Base-by-base conservation (phyloP, 805 yeast genomes). In the Candida tammaniensis region DNA sequence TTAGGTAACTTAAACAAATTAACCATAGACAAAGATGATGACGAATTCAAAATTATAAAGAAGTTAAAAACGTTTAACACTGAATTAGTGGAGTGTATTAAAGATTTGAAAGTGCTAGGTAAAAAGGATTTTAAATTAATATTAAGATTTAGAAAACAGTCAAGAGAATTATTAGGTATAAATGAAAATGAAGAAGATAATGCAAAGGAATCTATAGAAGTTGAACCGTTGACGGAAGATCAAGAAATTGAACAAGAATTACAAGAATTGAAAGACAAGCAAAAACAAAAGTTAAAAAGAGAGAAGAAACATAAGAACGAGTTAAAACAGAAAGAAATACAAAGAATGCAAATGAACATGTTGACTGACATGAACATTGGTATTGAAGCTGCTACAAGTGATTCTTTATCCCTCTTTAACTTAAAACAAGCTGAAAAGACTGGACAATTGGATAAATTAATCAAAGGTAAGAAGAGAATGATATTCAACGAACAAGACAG, bases 311-410 rank as follows among this genome's bases (percentile, higher is more conserved):
- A 72, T 48, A 75, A 76, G 35, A 88, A 93, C 56, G 96, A 89
- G 61, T 46, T 60, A 43, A 87, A 86, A 52, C 96, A 87, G 57
- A 86, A 84, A 59, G 97, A 91, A 55, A 76, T 91, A 30, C 70
- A 74, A 31, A 78, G 98, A 66, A 82, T 87, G 85, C 97, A 93
- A 64, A 82, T 93, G 91, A 86, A 86, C 59, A 89, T 93, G 96
- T 68, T 85, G 39, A 86, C 96, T 5, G 96, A 95, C 52, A 77
- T 74, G 66, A 95, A 88, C 52, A 80, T 93, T 43, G 97, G 98
- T 74, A 70, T 86, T 35, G 98, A 93, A 55, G 96, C 96, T 12
- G 91, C 86, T 12, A 74, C 75, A 34, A 69, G 78, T 40, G 96
- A 93, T 23, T 71, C 82, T 36, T 89, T 84, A 39, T 74, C 89